Conservation (phyloP, 78 protist genomes). For the slime mould (Dictyostelium discoideum) region DNA sequence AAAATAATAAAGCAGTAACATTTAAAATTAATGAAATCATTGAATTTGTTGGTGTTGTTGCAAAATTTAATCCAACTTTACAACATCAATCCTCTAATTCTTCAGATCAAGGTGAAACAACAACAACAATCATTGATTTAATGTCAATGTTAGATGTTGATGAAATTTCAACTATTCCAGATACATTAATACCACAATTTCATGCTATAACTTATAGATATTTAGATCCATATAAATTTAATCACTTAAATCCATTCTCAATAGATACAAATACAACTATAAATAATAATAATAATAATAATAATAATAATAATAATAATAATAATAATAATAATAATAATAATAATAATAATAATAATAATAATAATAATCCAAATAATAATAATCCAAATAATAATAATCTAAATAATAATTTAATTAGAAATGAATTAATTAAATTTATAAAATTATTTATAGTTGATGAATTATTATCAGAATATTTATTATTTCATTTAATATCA, state of each 20-base stretch:
- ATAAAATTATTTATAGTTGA: neutral
- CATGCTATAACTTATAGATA: constrained; percentile 17
- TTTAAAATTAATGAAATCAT: constrained; percentile 42
- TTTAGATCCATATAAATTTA: constrained; percentile 9
- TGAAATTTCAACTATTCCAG: constrained; percentile 34
- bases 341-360: neutral
- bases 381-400: neutral
- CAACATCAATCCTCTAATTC: neutral
- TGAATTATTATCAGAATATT: constrained; percentile 22
- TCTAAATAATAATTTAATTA: neutral
- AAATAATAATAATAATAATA: neutral
- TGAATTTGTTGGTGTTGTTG: constrained; percentile 57
- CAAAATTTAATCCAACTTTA: neutral
- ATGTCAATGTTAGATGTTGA: neutral
- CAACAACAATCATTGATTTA: neutral
- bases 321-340: no score
- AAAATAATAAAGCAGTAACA: neutral
- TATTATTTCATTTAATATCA: constrained; percentile 32
- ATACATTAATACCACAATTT: constrained; percentile 47
- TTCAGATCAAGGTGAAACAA: neutral
- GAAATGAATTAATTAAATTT: constrained; percentile 17
- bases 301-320: neutral
- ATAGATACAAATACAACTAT: neutral
- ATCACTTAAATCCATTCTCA: neutral
- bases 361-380: neutral